Evolutionary conservation across 2,329 filamentous ascomycete species (phyloP), one percentile per base, ranked within the genome.

Genomic region (Botrytis byssoidea): DNA sequence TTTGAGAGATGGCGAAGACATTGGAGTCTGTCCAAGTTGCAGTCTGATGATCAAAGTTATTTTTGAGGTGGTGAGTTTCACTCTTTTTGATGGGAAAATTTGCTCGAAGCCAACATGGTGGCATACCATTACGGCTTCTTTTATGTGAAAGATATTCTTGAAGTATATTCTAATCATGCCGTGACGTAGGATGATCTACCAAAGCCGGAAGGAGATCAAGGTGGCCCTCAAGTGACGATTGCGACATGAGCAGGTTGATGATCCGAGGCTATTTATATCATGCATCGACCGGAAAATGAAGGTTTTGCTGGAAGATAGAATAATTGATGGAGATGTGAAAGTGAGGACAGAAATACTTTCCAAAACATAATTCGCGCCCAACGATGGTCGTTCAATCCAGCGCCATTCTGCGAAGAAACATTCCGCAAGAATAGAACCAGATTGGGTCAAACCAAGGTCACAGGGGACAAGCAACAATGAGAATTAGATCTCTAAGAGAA

Each of bases 21-120:
- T 99, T 81, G 96, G 93, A n/a, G 93, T 98, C 18, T 99, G 96
- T 80, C 96, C 96, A 35, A 98, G 95, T 82, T 99, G 96, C 83
- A 98, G 95, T 83, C 85, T 99, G 79, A 97, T 97, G 94, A 97
- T 99, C 73, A 86, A 92, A 74, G 95, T 99, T 22, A 97, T 99
- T 65, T 99, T 94, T 79, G 96, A 98, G 77, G 83, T 89, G 81
- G 94, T 96, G 83, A 79, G 91, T 77, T 37, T 29, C 66, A 18
- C 12, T 69, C 29, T 35, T 42, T 29, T 4, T 7, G 32, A 10
- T 2, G 32, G 9, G 29, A 4, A 8, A 7, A 22, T 29, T 22
- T 40, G 8, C 35, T 40, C 35, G 65, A 57, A 29, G 48, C 48
- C 35, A 9, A 40, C 29, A 29, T 55, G 63, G 35, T 25, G 10